Percentiles rank a stretch among this genome's conserved stretches.
Evolutionary conservation across 192 early-diverging fungal species (phyloP).

Genomic region (Umbelopsis vinacea): DNA sequence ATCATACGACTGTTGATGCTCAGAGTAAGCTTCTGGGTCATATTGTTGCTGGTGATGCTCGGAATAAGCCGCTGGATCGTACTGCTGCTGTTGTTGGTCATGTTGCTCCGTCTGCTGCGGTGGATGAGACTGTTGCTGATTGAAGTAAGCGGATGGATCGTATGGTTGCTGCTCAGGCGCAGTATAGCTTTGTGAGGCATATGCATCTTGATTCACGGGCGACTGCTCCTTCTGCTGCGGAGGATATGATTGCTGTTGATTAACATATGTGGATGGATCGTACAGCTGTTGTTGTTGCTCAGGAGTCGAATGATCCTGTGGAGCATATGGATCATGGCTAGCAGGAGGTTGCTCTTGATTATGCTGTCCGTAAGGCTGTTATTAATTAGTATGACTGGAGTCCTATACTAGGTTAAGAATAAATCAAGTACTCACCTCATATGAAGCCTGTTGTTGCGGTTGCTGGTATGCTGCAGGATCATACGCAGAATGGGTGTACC

Average conservation of each 20-base stretch:
- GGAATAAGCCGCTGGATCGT: background rate
- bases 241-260: background rate
- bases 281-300: slow-evolving; percentile 18
- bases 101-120: no score
- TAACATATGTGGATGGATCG: no score
- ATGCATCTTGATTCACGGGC: no score
- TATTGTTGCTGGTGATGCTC: slow-evolving; percentile 11
- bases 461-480: background rate
- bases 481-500: background rate
- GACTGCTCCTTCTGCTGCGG: slow-evolving; percentile 12
- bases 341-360: background rate
- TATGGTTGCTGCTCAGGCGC: slow-evolving; percentile 9
- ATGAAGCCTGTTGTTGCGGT: background rate
- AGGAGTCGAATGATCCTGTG: background rate
- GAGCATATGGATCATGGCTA: background rate
- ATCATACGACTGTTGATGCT: slow-evolving; percentile 4
- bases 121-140: background rate
- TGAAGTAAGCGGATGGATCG: background rate
- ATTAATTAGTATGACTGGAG: no score
- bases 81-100: slow-evolving; percentile 10
- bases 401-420: no score
- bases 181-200: no score
- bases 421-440: no score
- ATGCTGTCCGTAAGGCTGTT: no score
- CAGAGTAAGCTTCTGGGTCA: background rate